Evolutionary conservation across 768 basidiomycete genomes (phyloP), one percentile per base, ranked within the genome.

Genomic region (Favolaschia claudopus): DNA sequence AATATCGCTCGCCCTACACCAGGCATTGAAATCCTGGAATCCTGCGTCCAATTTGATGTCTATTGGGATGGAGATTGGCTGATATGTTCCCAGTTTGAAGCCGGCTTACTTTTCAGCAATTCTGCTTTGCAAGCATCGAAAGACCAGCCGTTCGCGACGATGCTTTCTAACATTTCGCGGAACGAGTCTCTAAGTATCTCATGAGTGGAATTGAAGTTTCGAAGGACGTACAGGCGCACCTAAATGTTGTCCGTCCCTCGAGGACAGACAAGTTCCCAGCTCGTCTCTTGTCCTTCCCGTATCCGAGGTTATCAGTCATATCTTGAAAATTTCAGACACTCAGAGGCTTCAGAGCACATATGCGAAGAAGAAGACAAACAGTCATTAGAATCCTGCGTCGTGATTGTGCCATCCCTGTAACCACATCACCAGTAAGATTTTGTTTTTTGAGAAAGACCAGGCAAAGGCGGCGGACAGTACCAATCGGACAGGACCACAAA

Each of bases 401-500:
- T 96, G 76, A 98, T 96, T 14, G 95, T 98, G 67, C 92, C 92
- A 77, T 94, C 92, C 92, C 92, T 93, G 71, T 19, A 59, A 43
- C 22, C 43, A 45, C 22, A 36, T 57, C 43, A 55, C n/a, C n/a
- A n/a, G 56, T 38, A 27, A 32, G 47, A 29, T 24, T 29, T 27
- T n/a, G 19, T 14, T 19, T n/a, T 17, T 37, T 20, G 42, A 33
- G 31, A 42, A 20, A 24, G 42, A 33, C 9, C 28, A 13, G 51
- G 12, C 10, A 20, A 0, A 19, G 42, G 24, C 5, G 36, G 25
- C 17, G 58, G 31, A 20, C 24, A 31, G 17, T 70, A 95, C 94
- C 95, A 98, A 72, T 98, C 95, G 50, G 93, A 92, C 40, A 96
- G 78, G 12, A 91, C 91, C 19, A 96, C 87, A 59, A 95, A 95